phyloP scores from a whole-genome alignment of 75 land plant genomes.

The Cunninghamia lanceolata region DNA sequence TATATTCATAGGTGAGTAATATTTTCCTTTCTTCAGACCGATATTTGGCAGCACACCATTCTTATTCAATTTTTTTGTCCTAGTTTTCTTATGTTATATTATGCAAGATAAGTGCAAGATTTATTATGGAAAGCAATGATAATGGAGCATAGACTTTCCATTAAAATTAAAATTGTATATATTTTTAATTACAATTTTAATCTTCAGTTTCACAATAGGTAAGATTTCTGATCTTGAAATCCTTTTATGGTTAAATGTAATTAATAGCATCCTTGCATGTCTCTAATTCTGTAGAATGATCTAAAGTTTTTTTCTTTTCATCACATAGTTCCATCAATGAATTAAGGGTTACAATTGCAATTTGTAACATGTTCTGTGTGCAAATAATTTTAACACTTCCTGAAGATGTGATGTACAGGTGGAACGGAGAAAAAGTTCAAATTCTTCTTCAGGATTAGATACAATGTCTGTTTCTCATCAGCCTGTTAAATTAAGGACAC shows the following conservation, averaged over 20 bases:
- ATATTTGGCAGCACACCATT: neutral
- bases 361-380: neutral
- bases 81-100: neutral
- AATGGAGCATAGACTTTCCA: neutral
- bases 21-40: neutral
- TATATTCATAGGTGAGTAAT: neutral
- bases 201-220: neutral
- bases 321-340: neutral
- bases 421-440: slow-evolving; percentile 1
- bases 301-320: neutral
- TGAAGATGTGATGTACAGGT: slow-evolving; percentile 2
- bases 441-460: neutral
- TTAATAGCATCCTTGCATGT: neutral
- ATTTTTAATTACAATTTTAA: neutral
- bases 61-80: neutral
- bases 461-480: neutral
- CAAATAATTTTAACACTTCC: too few species aligned
- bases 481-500: slow-evolving; percentile 55
- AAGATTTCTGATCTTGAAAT: neutral
- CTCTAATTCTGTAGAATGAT: neutral
- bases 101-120: neutral
- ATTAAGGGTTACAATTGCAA: neutral
- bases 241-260: neutral
- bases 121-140: neutral
- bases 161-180: neutral